A percentile compares a stretch with the other conserved stretches of the same genome.
These are phyloP conservation scores for Acephala macrosclerotiorum DNA, from an alignment of 2,329 filamentous ascomycete species.

Conservation along the genomic window DNA sequence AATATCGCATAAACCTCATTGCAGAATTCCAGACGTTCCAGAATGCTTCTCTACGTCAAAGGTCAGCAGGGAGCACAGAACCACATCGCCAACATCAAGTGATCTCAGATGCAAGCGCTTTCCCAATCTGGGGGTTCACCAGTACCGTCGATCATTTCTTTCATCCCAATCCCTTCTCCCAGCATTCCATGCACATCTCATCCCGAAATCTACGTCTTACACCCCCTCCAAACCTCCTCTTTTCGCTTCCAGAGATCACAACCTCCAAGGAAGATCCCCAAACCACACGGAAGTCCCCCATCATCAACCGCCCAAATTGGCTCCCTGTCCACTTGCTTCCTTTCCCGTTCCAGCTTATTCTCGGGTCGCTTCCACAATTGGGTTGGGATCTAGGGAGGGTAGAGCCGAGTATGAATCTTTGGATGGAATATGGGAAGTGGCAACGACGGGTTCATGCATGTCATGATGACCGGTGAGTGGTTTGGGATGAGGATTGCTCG, in stretches of 20 bases:
- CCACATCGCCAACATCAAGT: neutral
- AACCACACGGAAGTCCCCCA: neutral
- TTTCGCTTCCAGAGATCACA: neutral
- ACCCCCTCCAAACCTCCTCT: neutral
- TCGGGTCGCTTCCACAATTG: neutral
- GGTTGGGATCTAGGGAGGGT: neutral
- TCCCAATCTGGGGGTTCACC: neutral
- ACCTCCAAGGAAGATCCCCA: neutral
- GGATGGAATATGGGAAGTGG: neutral
- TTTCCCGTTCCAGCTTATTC: neutral
- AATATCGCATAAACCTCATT: constrained; percentile 1
- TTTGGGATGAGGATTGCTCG: neutral
- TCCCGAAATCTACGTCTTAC: neutral
- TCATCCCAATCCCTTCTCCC: neutral
- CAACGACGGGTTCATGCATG: neutral
- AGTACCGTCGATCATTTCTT: neutral
- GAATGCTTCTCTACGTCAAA: neutral
- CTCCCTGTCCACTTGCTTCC: neutral
- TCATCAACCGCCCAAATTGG: neutral
- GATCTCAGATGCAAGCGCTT: neutral
- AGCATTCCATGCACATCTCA: neutral
- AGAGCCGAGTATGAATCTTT: neutral
- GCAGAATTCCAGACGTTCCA: constrained; percentile 8
- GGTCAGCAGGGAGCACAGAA: too few relatives aligned
- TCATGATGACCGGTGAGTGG: neutral